These are phyloP conservation scores for Hirschioporus abietinus DNA, from an alignment of 768 basidiomycete genomes.

Conservation along the genomic window DNA sequence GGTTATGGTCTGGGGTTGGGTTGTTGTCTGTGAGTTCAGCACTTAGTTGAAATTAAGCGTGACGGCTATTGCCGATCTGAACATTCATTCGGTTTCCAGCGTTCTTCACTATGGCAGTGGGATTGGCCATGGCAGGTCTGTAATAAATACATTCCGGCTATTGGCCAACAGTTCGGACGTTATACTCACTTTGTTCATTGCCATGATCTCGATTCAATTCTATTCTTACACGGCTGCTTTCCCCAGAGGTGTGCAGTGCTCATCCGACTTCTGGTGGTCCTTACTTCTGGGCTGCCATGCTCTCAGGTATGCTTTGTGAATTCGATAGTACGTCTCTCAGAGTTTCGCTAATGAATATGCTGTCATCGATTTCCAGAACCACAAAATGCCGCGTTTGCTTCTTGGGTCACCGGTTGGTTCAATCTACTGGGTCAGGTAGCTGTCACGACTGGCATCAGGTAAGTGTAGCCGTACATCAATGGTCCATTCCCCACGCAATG, in stretches of 20 bases:
- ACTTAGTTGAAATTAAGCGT: background rate
- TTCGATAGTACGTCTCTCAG: background rate
- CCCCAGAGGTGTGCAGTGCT: conserved; percentile 46
- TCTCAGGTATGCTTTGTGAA: conserved; percentile 24
- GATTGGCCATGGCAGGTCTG: conserved; percentile 69
- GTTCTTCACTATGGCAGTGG: conserved; percentile 66
- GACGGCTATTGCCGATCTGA: background rate
- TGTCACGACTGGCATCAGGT: conserved; percentile 71
- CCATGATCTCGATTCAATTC: conserved; percentile 29
- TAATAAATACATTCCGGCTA: background rate
- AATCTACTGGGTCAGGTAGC: conserved; percentile 73
- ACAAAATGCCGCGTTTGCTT: conserved; percentile 54
- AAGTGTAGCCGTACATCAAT: conserved; percentile 6
- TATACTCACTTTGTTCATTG: conserved; percentile 42
- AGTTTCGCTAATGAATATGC: background rate
- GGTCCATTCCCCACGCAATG: no score
- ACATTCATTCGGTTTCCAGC: conserved; percentile 28
- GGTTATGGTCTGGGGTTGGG: conserved; percentile 75
- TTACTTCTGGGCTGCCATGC: conserved; percentile 80
- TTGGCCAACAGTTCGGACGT: background rate
- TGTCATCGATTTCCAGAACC: conserved; percentile 29
- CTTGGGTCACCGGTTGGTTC: conserved; percentile 76
- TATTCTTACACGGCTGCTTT: background rate
- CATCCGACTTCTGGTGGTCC: conserved; percentile 72
- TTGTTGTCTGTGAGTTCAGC: conserved; percentile 48